These are phyloP conservation scores for Vigna hirtella DNA, from an alignment of 306 rosid genomes.

Conservation along the genomic window DNA sequence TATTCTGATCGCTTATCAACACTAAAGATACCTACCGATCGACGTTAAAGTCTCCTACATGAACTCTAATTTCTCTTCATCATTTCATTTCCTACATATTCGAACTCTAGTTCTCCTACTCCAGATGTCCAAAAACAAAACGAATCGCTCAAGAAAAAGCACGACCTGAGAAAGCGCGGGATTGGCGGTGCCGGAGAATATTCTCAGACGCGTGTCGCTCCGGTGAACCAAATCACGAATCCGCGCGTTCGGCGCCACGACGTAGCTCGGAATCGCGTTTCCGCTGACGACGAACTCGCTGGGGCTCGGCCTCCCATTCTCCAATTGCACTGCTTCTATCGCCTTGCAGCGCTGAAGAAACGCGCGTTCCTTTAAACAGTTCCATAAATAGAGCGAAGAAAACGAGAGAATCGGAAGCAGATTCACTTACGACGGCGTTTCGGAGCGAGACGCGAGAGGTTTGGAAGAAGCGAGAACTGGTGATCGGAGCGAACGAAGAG, in stretches of 20 bases:
- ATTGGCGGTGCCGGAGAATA: slow-evolving; percentile 91
- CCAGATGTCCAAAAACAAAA: background rate
- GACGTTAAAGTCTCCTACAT: no score
- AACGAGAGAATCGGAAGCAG: background rate
- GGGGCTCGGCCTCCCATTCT: slow-evolving; percentile 62
- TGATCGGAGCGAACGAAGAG: slow-evolving; percentile 18
- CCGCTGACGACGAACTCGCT: slow-evolving; percentile 22
- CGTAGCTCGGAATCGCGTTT: slow-evolving; percentile 50
- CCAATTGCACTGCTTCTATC: slow-evolving; percentile 58
- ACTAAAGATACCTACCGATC: background rate
- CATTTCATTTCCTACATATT: background rate
- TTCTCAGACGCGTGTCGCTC: slow-evolving; percentile 71
- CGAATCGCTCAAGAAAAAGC: background rate
- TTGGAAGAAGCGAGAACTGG: background rate
- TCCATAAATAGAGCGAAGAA: background rate
- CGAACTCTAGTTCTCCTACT: background rate
- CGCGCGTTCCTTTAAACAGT: no score
- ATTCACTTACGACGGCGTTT: slow-evolving; percentile 49
- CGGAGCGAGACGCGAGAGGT: slow-evolving; percentile 30
- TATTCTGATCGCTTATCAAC: background rate
- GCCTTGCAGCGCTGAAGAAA: slow-evolving; percentile 56
- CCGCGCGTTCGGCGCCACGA: slow-evolving; percentile 44
- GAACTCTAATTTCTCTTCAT: background rate
- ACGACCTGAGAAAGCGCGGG: slow-evolving; percentile 68
- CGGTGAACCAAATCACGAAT: slow-evolving; percentile 51